A percentile compares a stretch with the other conserved stretches of the same genome.
Evolutionary conservation across 1,284 basidiomycete species (phyloP).

Genomic region (Fomes fomentarius): DNA sequence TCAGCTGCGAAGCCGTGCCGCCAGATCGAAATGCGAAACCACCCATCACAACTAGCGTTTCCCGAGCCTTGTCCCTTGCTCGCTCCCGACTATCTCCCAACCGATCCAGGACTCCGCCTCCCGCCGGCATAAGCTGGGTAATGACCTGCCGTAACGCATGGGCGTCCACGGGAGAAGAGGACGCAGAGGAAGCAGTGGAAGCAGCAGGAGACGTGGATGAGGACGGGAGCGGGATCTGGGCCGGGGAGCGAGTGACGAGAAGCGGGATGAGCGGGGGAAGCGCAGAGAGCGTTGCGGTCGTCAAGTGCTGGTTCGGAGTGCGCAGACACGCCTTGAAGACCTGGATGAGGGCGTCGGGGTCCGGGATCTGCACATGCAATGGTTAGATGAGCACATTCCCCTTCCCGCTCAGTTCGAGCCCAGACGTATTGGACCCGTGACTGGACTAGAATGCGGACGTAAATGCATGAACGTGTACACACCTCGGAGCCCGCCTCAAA

Average conservation of each 20-base stretch:
- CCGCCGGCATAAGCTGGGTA: conserved; percentile 64
- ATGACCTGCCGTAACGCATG: conserved; percentile 66
- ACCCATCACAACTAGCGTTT: conserved; percentile 72
- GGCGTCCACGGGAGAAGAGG: conserved; percentile 51
- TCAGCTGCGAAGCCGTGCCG: conserved; percentile 44
- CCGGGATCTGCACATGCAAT: conserved; percentile 53
- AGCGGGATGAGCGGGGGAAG: conserved; percentile 67
- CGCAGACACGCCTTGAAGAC: conserved; percentile 77
- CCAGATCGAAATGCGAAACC: conserved; percentile 67
- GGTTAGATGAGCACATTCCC: conserved; percentile 1
- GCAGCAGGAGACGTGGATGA: conserved; percentile 52
- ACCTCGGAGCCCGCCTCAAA: conserved; percentile 75
- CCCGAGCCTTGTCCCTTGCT: conserved; percentile 74
- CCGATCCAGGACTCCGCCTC: conserved; percentile 78
- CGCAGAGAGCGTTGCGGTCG: conserved; percentile 70
- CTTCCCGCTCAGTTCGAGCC: background rate
- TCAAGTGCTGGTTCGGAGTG: conserved; percentile 80
- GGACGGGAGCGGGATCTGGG: conserved; percentile 40
- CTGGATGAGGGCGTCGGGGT: conserved; percentile 68
- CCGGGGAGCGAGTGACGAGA: conserved; percentile 45
- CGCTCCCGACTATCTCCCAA: conserved; percentile 80
- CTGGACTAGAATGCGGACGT: too few species aligned
- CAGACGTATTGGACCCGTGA: too few species aligned
- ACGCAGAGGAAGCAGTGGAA: conserved; percentile 46
- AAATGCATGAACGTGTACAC: conserved; percentile 17